Conservation (phyloP, 1,139 yeast species). For the Suhomyces atakaporum region DNA sequence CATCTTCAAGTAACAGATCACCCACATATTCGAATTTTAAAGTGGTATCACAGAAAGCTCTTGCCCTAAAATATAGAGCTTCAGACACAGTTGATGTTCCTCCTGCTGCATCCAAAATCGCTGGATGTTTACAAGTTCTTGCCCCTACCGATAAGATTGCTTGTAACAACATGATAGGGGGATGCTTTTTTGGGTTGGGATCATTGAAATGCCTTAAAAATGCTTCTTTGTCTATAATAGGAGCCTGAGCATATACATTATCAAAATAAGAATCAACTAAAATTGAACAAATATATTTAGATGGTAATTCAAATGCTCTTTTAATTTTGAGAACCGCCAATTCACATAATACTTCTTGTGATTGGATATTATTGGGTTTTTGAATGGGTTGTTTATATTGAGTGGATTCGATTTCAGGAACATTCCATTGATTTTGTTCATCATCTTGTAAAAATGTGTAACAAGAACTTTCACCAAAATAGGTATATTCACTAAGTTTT, state of each 20-base stretch:
- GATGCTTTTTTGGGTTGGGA: constrained; percentile 16
- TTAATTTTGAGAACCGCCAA: constrained; percentile 16
- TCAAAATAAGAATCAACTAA: constrained; percentile 7
- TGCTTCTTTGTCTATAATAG: constrained; percentile 16
- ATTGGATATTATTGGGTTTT: constrained; percentile 6
- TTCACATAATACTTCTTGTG: constrained; percentile 16
- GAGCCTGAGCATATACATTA: constrained; percentile 15
- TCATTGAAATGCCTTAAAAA: constrained; percentile 17
- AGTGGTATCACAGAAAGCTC: constrained; percentile 16
- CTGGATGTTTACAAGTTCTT: constrained; percentile 16
- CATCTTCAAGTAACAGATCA: constrained; percentile 12
- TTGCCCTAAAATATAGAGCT: constrained; percentile 13
- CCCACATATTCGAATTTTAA: constrained; percentile 18
- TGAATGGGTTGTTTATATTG: constrained; percentile 4
- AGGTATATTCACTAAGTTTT: constrained; percentile 6
- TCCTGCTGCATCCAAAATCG: constrained; percentile 15
- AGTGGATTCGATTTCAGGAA: constrained; percentile 1
- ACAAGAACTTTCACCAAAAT: constrained; percentile 8
- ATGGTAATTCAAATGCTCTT: constrained; percentile 17
- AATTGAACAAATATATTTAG: constrained; percentile 11
- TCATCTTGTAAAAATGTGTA: constrained; percentile 5
- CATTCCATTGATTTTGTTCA: constrained; percentile 5
- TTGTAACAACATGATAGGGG: constrained; percentile 18
- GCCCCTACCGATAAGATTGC: constrained; percentile 17
- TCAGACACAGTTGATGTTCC: constrained; percentile 9